phyloP scores from a whole-genome alignment of 2,329 filamentous ascomycete species.

The Fusarium sp. region DNA sequence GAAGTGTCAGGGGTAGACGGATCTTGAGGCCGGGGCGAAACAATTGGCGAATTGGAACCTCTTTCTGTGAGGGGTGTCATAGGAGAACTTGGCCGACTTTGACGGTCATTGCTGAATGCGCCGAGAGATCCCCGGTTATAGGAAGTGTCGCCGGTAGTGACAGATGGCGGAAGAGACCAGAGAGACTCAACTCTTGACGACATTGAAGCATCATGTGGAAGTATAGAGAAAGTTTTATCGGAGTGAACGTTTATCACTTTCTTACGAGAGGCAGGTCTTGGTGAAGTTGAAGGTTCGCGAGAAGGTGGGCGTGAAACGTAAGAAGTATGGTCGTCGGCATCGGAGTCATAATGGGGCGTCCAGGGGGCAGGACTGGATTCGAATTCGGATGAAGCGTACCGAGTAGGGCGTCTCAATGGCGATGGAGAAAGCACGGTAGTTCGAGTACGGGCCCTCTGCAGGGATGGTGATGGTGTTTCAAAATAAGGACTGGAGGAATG shows the following conservation, averaged over 20 bases:
- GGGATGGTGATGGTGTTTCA: conserved; percentile 48
- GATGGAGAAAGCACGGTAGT: conserved; percentile 39
- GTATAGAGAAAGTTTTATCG: conserved; percentile 72
- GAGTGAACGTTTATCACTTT: conserved; percentile 66
- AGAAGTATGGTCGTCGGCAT: conserved; percentile 38
- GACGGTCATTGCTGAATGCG: conserved; percentile 63
- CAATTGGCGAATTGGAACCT: conserved; percentile 45
- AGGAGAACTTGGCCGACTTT: conserved; percentile 65
- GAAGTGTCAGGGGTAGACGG: conserved; percentile 41
- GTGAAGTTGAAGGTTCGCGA: conserved; percentile 45
- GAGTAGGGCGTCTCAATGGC: conserved; percentile 36
- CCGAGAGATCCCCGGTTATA: conserved; percentile 65
- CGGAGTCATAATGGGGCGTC: conserved; percentile 40
- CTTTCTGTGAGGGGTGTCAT: conserved; percentile 64
- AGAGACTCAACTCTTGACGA: conserved; percentile 53
- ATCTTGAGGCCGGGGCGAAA: conserved; percentile 31
- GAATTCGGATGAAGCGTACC: conserved; percentile 37
- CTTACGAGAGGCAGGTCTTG: conserved; percentile 52
- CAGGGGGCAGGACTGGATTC: conserved; percentile 42
- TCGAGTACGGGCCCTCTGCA: conserved; percentile 39
- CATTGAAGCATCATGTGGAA: conserved; percentile 54
- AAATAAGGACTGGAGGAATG: conserved; percentile 43
- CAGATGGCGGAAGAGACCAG: conserved; percentile 61
- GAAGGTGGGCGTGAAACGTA: conserved; percentile 40
- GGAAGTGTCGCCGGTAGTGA: conserved; percentile 63